Percentiles rank a stretch among this genome's conserved stretches.
Conservation (phyloP, 768 basidiomycete genomes). For the Floccularia luteovirens region DNA sequence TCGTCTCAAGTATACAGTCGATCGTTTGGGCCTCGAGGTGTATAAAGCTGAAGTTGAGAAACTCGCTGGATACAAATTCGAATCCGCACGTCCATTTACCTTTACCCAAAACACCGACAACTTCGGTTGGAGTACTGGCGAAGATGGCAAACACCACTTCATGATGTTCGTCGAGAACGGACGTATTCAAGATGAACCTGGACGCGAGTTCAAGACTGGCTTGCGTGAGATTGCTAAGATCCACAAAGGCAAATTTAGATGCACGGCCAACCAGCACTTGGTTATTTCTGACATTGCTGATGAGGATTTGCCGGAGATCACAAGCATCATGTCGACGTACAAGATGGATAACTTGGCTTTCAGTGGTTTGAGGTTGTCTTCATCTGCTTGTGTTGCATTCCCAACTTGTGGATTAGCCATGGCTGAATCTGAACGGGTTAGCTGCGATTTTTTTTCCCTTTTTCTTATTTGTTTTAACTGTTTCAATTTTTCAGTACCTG, state of each 20-base stretch:
- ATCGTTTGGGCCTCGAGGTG: constrained; percentile 82
- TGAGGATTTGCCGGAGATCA: constrained; percentile 71
- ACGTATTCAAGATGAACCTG: constrained; percentile 91
- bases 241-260: constrained; percentile 89
- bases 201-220: constrained; percentile 86
- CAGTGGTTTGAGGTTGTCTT: constrained; percentile 75
- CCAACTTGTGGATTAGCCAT: constrained; percentile 75
- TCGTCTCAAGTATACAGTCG: constrained; percentile 94
- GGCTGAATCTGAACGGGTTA: constrained; percentile 48
- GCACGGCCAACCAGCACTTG: constrained; percentile 95
- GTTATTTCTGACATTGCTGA: constrained; percentile 77
- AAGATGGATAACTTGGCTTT: constrained; percentile 83
- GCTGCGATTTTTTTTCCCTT: constrained; percentile 11
- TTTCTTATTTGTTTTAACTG: neutral
- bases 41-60: constrained; percentile 91
- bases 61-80: constrained; percentile 72
- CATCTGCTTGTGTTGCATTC: constrained; percentile 96
- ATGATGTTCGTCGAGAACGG: constrained; percentile 97
- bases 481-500: constrained; percentile 59
- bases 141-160: constrained; percentile 87
- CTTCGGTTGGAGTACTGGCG: constrained; percentile 87
- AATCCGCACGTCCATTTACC: constrained; percentile 64
- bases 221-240: constrained; percentile 88
- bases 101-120: constrained; percentile 92
- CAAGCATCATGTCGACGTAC: constrained; percentile 72